Base-by-base conservation (phyloP, 1,284 basidiomycete genomes). In the Cystobasidium slooffiae region DNA sequence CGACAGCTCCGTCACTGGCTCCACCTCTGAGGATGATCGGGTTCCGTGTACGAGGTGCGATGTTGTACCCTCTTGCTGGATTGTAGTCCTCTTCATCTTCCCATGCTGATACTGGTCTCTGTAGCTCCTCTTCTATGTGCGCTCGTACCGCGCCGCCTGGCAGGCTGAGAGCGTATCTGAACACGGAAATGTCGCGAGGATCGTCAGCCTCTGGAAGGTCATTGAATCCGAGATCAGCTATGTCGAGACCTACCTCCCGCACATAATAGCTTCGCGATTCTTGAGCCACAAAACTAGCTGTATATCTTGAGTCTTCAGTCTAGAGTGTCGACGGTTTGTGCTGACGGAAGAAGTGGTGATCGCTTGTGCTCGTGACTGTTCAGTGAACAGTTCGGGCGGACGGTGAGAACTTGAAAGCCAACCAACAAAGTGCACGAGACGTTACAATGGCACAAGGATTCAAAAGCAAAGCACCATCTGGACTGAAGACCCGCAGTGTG, bases 11-110 rank as follows among this genome's bases (percentile, higher is more conserved):
- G 10, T 31, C 52, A 39, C 43, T 64, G 52, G 77, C 75, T n/a
- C 79, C 79, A 39, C 65, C 61, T n/a, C 76, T 85, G 31, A 88
- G 86, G 41, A 91, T 83, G 39, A 91, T 88, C 41, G 90, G 89
- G 0, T 87, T 88, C 49, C 87, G 84, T 0, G 89, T 86, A 53
- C 87, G 88, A 0, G 91, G 90, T 1, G 90, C 90, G 9, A 72
- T 86, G 79, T 91, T 89, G 80, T 89, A 87, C 75, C 88, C 83
- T 70, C 75, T 74, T 49, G 76, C 74, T 8, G 24, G 43, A 6
- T 72, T 67, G 18, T 76, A 74, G 46, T 68, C 65, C 1, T 67
- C 70, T 68, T 75, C n/a, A 58, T 58, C 70, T 41, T 65, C 65
- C 66, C 56, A 68, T 43, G 51, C 41, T 67, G 44, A 20, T 31